These are phyloP conservation scores for Aspergillus neoniger DNA, from an alignment of 2,329 filamentous ascomycete genomes.

Conservation along the genomic window DNA sequence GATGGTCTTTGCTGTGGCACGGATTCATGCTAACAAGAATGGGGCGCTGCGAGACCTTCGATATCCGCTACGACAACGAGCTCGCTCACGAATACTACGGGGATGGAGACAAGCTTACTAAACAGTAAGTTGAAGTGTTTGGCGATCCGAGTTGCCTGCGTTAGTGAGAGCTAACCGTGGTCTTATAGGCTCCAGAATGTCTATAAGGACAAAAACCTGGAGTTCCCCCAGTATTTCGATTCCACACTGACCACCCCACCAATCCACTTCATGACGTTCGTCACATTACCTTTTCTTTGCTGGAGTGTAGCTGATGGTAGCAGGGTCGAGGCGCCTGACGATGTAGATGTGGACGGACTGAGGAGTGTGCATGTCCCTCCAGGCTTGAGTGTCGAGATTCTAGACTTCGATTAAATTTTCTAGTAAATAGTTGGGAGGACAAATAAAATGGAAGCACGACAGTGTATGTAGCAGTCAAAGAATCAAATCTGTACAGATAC, in stretches of 20 bases:
- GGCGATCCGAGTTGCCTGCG: too few relatives aligned
- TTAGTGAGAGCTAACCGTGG: not conserved
- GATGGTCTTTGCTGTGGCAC: not conserved
- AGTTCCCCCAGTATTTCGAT: slow-evolving; percentile 22
- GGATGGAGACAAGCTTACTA: slow-evolving; percentile 16
- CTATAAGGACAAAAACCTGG: slow-evolving; percentile 18
- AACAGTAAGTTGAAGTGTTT: slow-evolving; percentile 3
- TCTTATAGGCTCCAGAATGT: not conserved
- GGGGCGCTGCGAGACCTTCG: slow-evolving; percentile 17
- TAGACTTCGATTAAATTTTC: slow-evolving; percentile 2
- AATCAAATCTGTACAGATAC: too few relatives aligned
- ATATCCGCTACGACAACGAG: slow-evolving; percentile 23
- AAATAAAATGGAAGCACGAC: too few relatives aligned
- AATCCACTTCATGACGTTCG: slow-evolving; percentile 5
- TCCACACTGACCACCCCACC: slow-evolving; percentile 22
- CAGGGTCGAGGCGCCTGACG: slow-evolving; percentile 16
- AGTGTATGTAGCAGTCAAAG: too few relatives aligned
- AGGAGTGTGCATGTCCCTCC: slow-evolving; percentile 13
- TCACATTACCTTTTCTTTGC: not conserved
- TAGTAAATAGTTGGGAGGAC: too few relatives aligned
- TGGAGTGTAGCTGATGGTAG: not conserved
- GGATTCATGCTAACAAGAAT: not conserved
- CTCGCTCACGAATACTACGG: slow-evolving; percentile 22
- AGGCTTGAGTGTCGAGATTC: slow-evolving; percentile 18
- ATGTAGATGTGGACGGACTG: slow-evolving; percentile 14